phyloP scores from a whole-genome alignment of 805 yeast genomes.

The Candida mattraensis region DNA sequence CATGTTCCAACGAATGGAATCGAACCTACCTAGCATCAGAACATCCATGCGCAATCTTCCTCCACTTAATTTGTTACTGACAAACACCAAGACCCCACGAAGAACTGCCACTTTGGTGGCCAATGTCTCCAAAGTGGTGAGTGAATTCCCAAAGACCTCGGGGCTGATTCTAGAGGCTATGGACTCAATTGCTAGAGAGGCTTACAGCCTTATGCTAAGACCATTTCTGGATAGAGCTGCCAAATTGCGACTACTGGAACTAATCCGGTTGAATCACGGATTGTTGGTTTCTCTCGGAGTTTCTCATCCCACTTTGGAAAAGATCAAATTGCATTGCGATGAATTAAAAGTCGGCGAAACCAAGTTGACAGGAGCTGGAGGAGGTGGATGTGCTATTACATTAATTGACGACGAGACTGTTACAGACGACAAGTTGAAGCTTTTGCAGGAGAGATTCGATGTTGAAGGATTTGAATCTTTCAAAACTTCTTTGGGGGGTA shows the following conservation, averaged over 20 bases:
- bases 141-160: constrained; percentile 53
- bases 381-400: constrained; percentile 98
- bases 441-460: constrained; percentile 38
- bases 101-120: constrained; percentile 83
- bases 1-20: constrained; percentile 66
- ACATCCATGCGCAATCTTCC: constrained; percentile 75
- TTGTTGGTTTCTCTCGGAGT: constrained; percentile 83
- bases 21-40: constrained; percentile 59
- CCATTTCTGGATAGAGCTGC: constrained; percentile 47
- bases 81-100: constrained; percentile 86
- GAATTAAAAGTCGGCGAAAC: constrained; percentile 73
- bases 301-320: constrained; percentile 88
- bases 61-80: constrained; percentile 66
- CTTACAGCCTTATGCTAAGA: constrained; percentile 60
- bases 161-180: constrained; percentile 70
- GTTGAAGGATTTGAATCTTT: constrained; percentile 67
- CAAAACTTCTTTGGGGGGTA: constrained; percentile 83
- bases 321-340: constrained; percentile 66
- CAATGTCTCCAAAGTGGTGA: constrained; percentile 59
- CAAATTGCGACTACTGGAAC: constrained; percentile 48
- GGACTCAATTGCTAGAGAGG: constrained; percentile 70
- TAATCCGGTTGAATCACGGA: constrained; percentile 85
- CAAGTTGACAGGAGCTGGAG: constrained; percentile 97
- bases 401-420: constrained; percentile 53
- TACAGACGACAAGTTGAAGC: constrained; percentile 32